Percentiles rank a stretch among this genome's conserved stretches.
Evolutionary conservation across 176 grass and related monocot genomes (phyloP).

Genomic region (Metroxylon sagu): DNA sequence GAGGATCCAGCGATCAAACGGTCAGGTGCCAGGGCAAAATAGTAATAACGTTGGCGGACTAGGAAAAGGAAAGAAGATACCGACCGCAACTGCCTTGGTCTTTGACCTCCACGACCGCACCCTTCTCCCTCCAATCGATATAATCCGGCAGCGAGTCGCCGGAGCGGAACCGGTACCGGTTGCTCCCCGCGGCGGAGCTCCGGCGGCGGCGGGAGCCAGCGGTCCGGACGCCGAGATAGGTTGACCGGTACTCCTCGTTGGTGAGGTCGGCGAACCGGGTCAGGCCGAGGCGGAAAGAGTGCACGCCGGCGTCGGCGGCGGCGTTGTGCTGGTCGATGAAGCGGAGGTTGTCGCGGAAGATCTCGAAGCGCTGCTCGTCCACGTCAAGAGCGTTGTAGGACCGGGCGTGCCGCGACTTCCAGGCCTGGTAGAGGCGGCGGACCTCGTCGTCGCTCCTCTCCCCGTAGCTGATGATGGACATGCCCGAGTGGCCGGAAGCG

Average conservation of each 20-base stretch:
- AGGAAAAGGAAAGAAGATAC: neutral
- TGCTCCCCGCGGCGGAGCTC: neutral
- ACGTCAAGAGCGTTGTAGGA: slow-evolving; percentile 6
- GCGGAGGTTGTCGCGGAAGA: slow-evolving; percentile 45
- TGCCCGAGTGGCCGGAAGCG: neutral
- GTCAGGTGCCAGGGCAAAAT: too few relatives aligned
- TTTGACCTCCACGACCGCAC: slow-evolving; percentile 27
- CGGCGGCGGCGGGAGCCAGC: neutral
- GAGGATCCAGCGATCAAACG: too few relatives aligned
- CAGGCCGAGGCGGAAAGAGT: slow-evolving; percentile 42
- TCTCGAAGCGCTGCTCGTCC: slow-evolving; percentile 19
- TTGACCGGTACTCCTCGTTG: slow-evolving; percentile 34
- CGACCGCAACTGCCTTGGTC: slow-evolving; percentile 35
- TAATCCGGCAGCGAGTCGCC: slow-evolving; percentile 7
- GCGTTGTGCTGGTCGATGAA: slow-evolving; percentile 55
- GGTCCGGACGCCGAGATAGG: slow-evolving; percentile 11
- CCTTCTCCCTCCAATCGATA: slow-evolving; percentile 32
- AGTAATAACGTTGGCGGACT: too few relatives aligned
- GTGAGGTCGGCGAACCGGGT: slow-evolving; percentile 54
- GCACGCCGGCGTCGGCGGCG: slow-evolving; percentile 33
- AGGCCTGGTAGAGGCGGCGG: slow-evolving; percentile 22
- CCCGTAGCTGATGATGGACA: slow-evolving; percentile 6
- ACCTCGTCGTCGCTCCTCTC: slow-evolving; percentile 19
- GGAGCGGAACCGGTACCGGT: neutral
- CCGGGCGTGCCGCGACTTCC: slow-evolving; percentile 10